phyloP scores from a whole-genome alignment of 2,329 filamentous ascomycete species.

The Paraphoma sp. region DNA sequence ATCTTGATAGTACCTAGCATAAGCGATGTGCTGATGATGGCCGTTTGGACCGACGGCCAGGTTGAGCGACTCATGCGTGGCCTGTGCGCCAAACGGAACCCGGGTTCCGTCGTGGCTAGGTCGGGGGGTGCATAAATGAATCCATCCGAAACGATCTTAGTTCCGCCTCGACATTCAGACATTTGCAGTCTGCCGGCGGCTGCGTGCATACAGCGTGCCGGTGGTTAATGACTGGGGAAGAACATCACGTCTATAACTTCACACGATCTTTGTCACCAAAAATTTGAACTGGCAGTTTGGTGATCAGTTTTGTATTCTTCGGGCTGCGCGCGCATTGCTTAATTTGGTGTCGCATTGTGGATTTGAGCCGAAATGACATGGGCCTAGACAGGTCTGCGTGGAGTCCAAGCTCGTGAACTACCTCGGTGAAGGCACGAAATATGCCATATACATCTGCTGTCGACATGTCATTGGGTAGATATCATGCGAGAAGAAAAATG shows the following conservation, averaged over 20 bases:
- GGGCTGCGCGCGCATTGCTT: neutral
- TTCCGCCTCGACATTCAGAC: too few species aligned
- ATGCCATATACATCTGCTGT: too few species aligned
- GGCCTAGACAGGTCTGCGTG: neutral
- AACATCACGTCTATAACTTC: too few species aligned
- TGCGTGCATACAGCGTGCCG: too few species aligned
- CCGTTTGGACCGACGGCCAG: neutral
- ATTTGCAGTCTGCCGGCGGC: too few species aligned
- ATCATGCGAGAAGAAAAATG: too few species aligned
- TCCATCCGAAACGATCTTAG: neutral
- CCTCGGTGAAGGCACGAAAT: neutral
- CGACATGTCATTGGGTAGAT: too few species aligned
- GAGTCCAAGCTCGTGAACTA: neutral
- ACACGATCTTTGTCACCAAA: too few species aligned
- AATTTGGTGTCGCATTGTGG: neutral
- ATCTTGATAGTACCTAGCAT: slow-evolving; percentile 1
- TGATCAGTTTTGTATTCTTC: neutral
- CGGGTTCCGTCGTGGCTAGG: neutral
- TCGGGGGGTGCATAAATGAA: slow-evolving; percentile 8
- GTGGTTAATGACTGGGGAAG: too few species aligned
- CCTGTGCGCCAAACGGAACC: slow-evolving; percentile 2
- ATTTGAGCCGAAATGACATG: neutral
- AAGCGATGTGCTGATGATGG: slow-evolving; percentile 1
- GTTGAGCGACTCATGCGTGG: slow-evolving; percentile 11
- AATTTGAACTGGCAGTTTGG: too few species aligned